Conservation (phyloP, 2,329 filamentous ascomycete species). For the Aspergillus proliferans region DNA sequence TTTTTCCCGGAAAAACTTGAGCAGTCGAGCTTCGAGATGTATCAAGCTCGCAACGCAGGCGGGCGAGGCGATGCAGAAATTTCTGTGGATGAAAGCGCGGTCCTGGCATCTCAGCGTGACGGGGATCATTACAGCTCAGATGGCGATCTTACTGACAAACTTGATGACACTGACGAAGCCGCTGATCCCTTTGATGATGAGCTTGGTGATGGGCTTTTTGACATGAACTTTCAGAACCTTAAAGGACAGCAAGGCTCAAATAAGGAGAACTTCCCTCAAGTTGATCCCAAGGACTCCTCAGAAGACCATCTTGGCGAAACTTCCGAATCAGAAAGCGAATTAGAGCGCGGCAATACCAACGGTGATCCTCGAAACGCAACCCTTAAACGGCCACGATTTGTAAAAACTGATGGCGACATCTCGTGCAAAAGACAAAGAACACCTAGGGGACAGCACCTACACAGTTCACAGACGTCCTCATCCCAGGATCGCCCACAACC, state of each 20-base stretch:
- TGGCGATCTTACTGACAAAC: conserved; percentile 33
- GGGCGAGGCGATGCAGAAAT: conserved; percentile 27
- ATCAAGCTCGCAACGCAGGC: conserved; percentile 7
- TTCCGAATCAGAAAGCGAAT: not conserved
- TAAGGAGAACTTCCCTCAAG: not conserved
- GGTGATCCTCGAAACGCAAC: not conserved
- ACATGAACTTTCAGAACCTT: conserved; percentile 14
- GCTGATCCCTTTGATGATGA: conserved; percentile 7
- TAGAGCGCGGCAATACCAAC: not conserved
- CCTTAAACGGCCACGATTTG: conserved; percentile 1
- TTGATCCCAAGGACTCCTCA: not conserved
- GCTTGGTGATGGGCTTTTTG: conserved; percentile 18
- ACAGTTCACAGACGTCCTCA: not conserved
- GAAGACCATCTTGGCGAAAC: not conserved
- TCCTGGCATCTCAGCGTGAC: conserved; percentile 43
- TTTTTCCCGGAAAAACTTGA: conserved; percentile 65
- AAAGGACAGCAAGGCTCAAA: not conserved
- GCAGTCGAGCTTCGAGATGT: conserved; percentile 15
- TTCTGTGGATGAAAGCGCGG: conserved; percentile 60
- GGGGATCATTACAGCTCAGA: conserved; percentile 38
- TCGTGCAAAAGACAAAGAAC: conserved; percentile 7
- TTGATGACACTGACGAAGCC: conserved; percentile 9
- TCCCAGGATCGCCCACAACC: not conserved
- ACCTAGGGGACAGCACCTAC: not conserved
- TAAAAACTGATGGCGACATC: not conserved